Conservation (phyloP, 1,284 basidiomycete species). For the Xerocomus cyaneibrunnescens region DNA sequence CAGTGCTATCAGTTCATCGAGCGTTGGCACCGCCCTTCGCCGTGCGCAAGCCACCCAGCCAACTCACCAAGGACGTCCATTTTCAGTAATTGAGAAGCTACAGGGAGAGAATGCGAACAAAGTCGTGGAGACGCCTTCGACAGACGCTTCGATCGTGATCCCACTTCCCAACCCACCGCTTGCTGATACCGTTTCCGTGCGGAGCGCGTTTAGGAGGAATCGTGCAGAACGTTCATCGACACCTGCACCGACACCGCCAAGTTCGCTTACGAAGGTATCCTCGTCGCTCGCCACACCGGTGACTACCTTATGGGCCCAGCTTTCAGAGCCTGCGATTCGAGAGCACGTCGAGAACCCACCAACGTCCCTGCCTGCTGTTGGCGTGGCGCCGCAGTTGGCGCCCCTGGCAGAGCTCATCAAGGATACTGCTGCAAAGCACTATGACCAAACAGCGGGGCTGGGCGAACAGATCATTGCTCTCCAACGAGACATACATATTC, state of each 20-base stretch:
- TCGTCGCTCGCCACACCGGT: slow-evolving; percentile 1
- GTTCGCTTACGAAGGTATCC: slow-evolving; percentile 7
- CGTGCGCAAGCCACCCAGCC: slow-evolving; percentile 24
- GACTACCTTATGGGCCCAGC: slow-evolving; percentile 13
- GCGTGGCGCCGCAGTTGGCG: slow-evolving; percentile 19
- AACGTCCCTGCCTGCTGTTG: slow-evolving; percentile 7
- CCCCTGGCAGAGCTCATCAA: slow-evolving; percentile 39
- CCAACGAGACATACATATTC: slow-evolving; percentile 37
- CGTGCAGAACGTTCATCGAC: not conserved
- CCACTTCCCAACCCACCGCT: slow-evolving; percentile 22
- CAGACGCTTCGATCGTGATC: slow-evolving; percentile 29
- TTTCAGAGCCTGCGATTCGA: slow-evolving; percentile 26
- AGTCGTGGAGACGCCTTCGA: slow-evolving; percentile 19
- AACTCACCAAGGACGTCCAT: slow-evolving; percentile 16
- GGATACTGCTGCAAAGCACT: slow-evolving; percentile 38
- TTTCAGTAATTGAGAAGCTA: slow-evolving; percentile 29
- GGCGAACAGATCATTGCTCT: slow-evolving; percentile 38
- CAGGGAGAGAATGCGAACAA: slow-evolving; percentile 8
- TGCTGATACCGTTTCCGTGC: slow-evolving; percentile 16
- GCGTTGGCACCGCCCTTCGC: slow-evolving; percentile 29
- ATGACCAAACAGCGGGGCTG: slow-evolving; percentile 37
- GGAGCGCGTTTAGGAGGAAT: slow-evolving; percentile 26
- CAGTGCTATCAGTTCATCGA: slow-evolving; percentile 28
- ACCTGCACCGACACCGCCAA: slow-evolving; percentile 8
- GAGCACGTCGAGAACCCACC: slow-evolving; percentile 24